Conservation (phyloP, 1,284 basidiomycete species). For the Gymnopus androsaceus region DNA sequence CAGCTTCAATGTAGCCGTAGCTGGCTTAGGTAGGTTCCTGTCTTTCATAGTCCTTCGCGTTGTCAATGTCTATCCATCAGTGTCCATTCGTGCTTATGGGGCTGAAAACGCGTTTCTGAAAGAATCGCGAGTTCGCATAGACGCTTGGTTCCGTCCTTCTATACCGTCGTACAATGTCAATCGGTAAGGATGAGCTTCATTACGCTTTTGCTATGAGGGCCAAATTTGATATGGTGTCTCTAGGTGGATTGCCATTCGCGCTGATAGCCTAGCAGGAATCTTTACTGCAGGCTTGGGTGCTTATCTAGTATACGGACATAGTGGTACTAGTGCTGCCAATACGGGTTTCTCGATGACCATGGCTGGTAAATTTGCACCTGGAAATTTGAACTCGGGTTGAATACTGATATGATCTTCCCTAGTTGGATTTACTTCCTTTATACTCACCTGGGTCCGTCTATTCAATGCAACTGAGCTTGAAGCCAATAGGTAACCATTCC, state of each 20-base stretch:
- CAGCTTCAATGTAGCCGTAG: slow-evolving; percentile 14
- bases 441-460: slow-evolving; percentile 7
- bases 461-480: not conserved
- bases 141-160: slow-evolving; percentile 6
- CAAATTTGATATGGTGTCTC: not conserved
- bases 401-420: not conserved
- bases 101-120: slow-evolving; percentile 11
- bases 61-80: not conserved
- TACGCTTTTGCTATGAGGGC: not conserved
- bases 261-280: slow-evolving; percentile 8
- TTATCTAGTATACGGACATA: slow-evolving; percentile 12
- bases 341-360: slow-evolving; percentile 16
- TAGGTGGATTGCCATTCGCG: slow-evolving; percentile 17
- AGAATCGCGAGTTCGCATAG: slow-evolving; percentile 7
- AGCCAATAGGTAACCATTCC: slow-evolving; percentile 14
- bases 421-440: slow-evolving; percentile 12
- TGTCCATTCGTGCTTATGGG: slow-evolving; percentile 18
- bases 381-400: not conserved
- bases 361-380: slow-evolving; percentile 4
- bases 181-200: slow-evolving; percentile 1
- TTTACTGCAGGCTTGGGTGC: slow-evolving; percentile 15
- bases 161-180: slow-evolving; percentile 11
- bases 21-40: slow-evolving; percentile 12
- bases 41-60: not conserved
- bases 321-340: slow-evolving; percentile 8